Evolutionary conservation across 78 protist genomes (phyloP), one percentile per base, ranked within the genome.

Genomic region (Capsaspora owczarzaki): DNA sequence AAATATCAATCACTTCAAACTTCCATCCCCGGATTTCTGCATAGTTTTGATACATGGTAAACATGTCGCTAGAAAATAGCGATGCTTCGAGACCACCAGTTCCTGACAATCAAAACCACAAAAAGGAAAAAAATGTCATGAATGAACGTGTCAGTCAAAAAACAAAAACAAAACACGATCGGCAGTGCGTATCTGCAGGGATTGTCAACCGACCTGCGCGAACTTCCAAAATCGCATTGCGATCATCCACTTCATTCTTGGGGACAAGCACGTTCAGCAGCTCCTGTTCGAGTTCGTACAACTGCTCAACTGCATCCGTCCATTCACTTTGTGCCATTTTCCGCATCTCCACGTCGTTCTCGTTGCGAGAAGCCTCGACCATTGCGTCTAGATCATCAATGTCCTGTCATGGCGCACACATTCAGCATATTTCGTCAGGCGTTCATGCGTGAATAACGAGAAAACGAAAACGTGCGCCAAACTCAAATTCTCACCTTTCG

Each of bases 31-130:
- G 76, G 20, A 16, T 33, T 2, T 8, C 4, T 0, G 89, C 82
- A 47, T 86, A 88, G 4, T 10, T 1, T 41, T 61, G 53, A 70
- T 93, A 93, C 96, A 93, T 93, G 1, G 23, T 10, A 27, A 81
- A 51, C 53, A 94, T 46, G 8, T 94, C 95, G 29, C 44, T 12
- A 4, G 95, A 86, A 43, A 91, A 94, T n/a, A 92, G 47, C 22
- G 89, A 76, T 29, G 95, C 95, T 40, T 93, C 96, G 27, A 43
- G 38, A 4, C 96, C 96, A 27, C 96, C 96, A 0, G 92, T 84
- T 38, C 92, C 85, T 33, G 81, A 1, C 60, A 27, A 2, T 66
- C 40, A 81, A 40, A 1, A 74, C 1, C 63, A 1, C 29, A 25
- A 77, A 25, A 31, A 51, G 8, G 68, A 42, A 22, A 43, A 29